These are phyloP conservation scores for Kwoniella bestiolae DNA, from an alignment of 768 basidiomycete genomes.

Conservation along the genomic window DNA sequence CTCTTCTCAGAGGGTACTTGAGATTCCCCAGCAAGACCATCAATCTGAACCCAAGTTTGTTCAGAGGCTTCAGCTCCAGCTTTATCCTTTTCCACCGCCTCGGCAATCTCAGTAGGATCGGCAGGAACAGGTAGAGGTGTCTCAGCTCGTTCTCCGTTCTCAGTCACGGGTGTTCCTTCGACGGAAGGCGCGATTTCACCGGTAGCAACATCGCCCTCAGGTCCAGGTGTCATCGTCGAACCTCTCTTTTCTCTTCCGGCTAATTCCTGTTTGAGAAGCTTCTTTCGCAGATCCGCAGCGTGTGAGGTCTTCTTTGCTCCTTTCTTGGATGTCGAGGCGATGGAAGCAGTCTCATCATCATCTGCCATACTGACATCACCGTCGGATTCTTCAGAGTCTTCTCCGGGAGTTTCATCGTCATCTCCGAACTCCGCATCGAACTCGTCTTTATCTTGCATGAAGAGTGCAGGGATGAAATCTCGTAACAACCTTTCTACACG, in stretches of 20 bases:
- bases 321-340: conserved; percentile 23
- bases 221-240: conserved; percentile 43
- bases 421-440: conserved; percentile 59
- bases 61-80: conserved; percentile 52
- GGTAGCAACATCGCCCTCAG: conserved; percentile 28
- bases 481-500: conserved; percentile 83
- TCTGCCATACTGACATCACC: conserved; percentile 58
- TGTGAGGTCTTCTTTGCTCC: conserved; percentile 49
- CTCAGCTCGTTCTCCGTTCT: conserved; percentile 42
- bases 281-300: conserved; percentile 74
- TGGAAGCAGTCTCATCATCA: conserved; percentile 46
- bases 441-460: conserved; percentile 62
- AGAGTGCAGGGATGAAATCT: conserved; percentile 79
- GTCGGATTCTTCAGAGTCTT: conserved; percentile 68
- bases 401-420: conserved; percentile 61
- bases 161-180: conserved; percentile 47
- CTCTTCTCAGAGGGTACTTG: conserved; percentile 29
- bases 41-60: conserved; percentile 57
- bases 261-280: conserved; percentile 74
- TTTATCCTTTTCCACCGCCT: conserved; percentile 53
- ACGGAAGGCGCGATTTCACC: conserved; percentile 41
- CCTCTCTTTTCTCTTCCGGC: conserved; percentile 48
- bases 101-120: conserved; percentile 48
- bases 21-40: conserved; percentile 37
- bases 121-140: conserved; percentile 50